Evolutionary conservation across 2,329 filamentous ascomycete genomes (phyloP), one percentile per base, ranked within the genome.

Genomic region (Fusarium nisikadoi): DNA sequence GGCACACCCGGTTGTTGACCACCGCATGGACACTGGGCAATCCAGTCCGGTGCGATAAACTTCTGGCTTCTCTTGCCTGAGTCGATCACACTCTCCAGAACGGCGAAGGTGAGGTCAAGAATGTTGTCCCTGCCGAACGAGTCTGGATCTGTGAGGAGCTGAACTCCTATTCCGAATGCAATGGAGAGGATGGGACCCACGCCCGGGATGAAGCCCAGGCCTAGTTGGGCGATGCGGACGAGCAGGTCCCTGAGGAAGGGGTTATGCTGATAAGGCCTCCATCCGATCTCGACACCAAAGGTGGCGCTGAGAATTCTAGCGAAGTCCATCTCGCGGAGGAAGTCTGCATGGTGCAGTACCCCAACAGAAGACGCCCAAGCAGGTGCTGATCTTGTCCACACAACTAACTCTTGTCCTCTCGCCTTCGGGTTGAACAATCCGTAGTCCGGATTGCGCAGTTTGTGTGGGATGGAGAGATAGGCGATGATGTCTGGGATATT

Each of bases 291-390:
- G 1, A 69, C 65, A 2, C 42, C 64, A 45, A 69, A 69, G 0
- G 58, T 69, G 2, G 66, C 65, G 27, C 65, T 58, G n/a, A 69
- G 14, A 2, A 69, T 31, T 1, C 6, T 6, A 19, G 66, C 64
- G 2, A 69, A 36, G 3, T 69, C 66, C 20, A 69, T 69, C 36
- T 69, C 46, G 3, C 65, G 65, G n/a, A 64, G 14, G 35, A 68
- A 68, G 6, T 20, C 0, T 0, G 3, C 8, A 20, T 52, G 56
- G 3, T 35, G 19, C 1, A 27, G 4, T 4, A 8, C 12, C 5
- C 12, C 4, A 8, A 2, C 2, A 31, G 27, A 17, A 1, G 25
- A 9, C 2, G 13, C 20, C 65, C 65, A 68, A 8, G 1, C 4
- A 1, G 20, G 14, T 3, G 8, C 3, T 0, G 65, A 52, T 3